Conservation (phyloP, 2,329 filamentous ascomycete genomes). For the Aphanoascus verrucosus region DNA sequence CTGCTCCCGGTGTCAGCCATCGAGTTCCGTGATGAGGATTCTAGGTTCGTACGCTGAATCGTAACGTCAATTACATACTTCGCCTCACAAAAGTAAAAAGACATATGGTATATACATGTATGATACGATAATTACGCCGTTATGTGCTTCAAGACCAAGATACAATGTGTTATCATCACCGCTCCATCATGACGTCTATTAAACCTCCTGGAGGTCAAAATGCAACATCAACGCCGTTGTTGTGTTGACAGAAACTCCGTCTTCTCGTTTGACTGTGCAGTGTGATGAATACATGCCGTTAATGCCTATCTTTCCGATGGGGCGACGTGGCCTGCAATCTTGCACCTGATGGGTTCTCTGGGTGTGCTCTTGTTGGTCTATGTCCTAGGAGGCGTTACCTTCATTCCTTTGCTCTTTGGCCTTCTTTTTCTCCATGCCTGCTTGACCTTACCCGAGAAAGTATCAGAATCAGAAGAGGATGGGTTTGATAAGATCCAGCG, state of each 20-base stretch:
- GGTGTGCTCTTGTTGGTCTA: slow-evolving; percentile 60
- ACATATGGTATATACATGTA: neutral
- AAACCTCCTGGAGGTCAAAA: neutral
- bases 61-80: neutral
- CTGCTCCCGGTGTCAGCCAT: neutral
- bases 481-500: slow-evolving; percentile 32
- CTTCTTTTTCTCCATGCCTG: slow-evolving; percentile 56
- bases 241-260: neutral
- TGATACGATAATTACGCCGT: neutral
- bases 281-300: neutral
- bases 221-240: neutral
- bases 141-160: neutral
- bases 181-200: neutral
- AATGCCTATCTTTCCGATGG: slow-evolving; percentile 8
- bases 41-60: too few relatives aligned
- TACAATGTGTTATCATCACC: slow-evolving; percentile 2
- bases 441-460: slow-evolving; percentile 48
- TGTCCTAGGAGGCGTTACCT: slow-evolving; percentile 76
- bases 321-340: neutral
- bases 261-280: neutral
- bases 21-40: too few relatives aligned
- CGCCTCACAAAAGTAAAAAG: neutral
- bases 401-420: slow-evolving; percentile 61
- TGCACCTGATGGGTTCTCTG: slow-evolving; percentile 35
- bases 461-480: neutral